Evolutionary conservation across 352 stramenopile genomes (phyloP).

Genomic region (Globisporangium irregulare): DNA sequence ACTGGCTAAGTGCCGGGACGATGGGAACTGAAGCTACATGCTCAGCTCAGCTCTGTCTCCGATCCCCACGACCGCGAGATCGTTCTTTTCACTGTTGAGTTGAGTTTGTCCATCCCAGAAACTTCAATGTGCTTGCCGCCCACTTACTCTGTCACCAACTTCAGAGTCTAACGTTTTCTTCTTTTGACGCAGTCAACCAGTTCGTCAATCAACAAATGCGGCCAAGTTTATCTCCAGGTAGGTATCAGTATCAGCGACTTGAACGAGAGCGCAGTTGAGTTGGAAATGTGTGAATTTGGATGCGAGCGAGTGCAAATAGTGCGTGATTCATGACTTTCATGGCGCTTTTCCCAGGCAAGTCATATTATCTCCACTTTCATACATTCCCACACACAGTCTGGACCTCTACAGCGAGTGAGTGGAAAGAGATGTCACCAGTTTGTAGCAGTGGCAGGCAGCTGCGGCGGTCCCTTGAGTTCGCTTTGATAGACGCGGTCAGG

Average conservation of each 20-base stretch:
- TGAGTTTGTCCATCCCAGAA: not conserved
- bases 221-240: not conserved
- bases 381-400: not conserved
- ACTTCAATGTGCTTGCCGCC: not conserved
- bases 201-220: not conserved
- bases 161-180: not conserved
- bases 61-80: not conserved
- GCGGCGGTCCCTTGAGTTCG: not conserved
- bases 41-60: not conserved
- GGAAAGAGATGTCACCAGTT: not conserved
- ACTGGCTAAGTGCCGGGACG: not conserved
- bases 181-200: not conserved
- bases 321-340: not conserved
- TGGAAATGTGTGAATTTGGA: not conserved
- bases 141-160: not conserved
- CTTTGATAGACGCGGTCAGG: not conserved
- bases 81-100: not conserved
- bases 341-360: not conserved
- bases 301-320: not conserved
- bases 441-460: not conserved
- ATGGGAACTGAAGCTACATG: not conserved
- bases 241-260: not conserved
- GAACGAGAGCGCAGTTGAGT: not conserved
- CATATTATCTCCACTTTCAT: not conserved
- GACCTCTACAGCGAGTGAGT: not conserved